Conservation (phyloP, 495 filamentous ascomycete species). For the Aspergillus baeticus region DNA sequence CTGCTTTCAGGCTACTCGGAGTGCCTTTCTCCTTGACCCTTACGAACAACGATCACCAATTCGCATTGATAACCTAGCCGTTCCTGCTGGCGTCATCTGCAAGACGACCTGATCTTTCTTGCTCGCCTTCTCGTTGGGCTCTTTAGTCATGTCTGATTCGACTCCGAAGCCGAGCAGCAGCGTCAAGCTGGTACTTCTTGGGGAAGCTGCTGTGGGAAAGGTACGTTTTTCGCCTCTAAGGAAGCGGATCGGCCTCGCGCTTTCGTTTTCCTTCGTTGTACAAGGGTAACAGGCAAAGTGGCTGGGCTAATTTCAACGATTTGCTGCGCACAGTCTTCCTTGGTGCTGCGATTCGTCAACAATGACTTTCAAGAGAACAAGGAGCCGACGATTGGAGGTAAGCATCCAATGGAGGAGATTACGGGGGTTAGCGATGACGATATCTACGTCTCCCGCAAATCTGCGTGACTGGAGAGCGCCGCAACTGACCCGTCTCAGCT, state of each 20-base stretch:
- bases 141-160: constrained; percentile 42
- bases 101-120: constrained; percentile 33
- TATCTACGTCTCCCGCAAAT: background rate
- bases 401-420: constrained; percentile 24
- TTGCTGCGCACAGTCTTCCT: constrained; percentile 69
- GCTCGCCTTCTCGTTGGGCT: constrained; percentile 19
- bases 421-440: background rate
- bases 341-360: constrained; percentile 98
- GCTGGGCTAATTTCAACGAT: background rate
- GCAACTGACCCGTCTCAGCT: constrained; percentile 55
- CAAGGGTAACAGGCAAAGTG: constrained; percentile 18
- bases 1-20: constrained; percentile 21
- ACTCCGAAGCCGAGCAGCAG: constrained; percentile 93
- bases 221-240: constrained; percentile 45
- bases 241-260: constrained; percentile 7
- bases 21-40: constrained; percentile 15
- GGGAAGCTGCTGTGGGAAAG: constrained; percentile 98
- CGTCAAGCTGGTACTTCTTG: constrained; percentile 96
- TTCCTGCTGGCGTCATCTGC: constrained; percentile 29
- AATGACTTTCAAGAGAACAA: constrained; percentile 99
- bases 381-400: constrained; percentile 98
- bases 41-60: constrained; percentile 27
- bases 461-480: background rate
- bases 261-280: constrained; percentile 18
- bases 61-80: constrained; percentile 26